Evolutionary conservation across 2,329 filamentous ascomycete species (phyloP), one percentile per base, ranked within the genome.

Genomic region (Xylariaceae sp.): DNA sequence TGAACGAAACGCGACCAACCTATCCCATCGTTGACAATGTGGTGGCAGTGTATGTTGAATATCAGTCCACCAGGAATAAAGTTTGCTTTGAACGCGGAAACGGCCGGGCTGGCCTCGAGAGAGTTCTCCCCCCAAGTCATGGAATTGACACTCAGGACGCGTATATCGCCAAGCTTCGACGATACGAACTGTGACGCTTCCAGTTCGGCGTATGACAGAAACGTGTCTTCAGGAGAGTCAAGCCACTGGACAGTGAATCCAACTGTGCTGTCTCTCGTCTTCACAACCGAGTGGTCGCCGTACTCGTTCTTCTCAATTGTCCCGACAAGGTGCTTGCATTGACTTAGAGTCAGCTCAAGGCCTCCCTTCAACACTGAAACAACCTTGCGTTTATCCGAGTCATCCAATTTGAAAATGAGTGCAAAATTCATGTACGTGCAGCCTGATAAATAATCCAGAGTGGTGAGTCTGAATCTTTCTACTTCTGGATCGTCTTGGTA

Each of bases 1-100:
- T 71, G 68, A 0, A 64, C 59, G 10, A 72, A 68, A 2, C 67
- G 66, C 0, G 70, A 67, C 75, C 75, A 77, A 3, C 74, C 75
- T 69, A 74, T 76, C 0, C 75, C 62, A 57, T 79, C 75, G 50
- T 75, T 75, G 43, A 69, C 57, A 48, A 73, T 78, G 52, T 79
- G 76, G 37, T 79, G 77, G 44, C 69, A 62, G 48, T 77, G 74
- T 49, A 74, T 75, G 20, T 70, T 71, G 48, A 79, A 72, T 6
- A 78, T 68, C 1, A 78, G 51, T 0, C 76, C 76, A 1, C 75
- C 75, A 0, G 61, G 67, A 32, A 78, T 62, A 37, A 79, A 74
- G 59, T 72, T 79, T 1, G 73, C 72, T 50, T 77, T 72, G 63
- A 74, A 79, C 0, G 70, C 74, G 0, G 75, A 66, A 0, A 67